Conservation (phyloP, 2,329 filamentous ascomycete species). For the Beauveria bassiana region DNA sequence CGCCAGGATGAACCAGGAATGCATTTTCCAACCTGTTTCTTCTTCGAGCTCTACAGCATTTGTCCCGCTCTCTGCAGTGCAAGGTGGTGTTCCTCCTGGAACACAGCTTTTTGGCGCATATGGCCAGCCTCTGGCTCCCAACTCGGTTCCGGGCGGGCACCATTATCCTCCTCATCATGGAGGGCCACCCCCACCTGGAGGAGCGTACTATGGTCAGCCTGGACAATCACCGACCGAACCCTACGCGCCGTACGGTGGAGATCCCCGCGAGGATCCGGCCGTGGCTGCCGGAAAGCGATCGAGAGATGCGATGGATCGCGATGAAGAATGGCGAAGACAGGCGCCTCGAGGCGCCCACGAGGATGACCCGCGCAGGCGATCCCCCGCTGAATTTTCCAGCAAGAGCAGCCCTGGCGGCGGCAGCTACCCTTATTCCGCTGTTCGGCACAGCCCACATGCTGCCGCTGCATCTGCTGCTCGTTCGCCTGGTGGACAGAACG, state of each 20-base stretch:
- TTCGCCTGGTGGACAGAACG: conserved; percentile 24
- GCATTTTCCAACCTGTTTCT: conserved; percentile 53
- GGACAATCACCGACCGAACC: conserved; percentile 38
- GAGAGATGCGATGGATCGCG: conserved; percentile 31
- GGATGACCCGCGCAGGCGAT: conserved; percentile 42
- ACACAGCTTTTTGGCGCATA: conserved; percentile 51
- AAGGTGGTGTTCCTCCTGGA: conserved; percentile 49
- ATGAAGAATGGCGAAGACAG: conserved; percentile 36
- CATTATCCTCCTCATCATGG: conserved; percentile 15
- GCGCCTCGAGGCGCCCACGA: conserved; percentile 37
- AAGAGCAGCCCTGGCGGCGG: conserved; percentile 39
- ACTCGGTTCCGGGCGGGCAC: conserved; percentile 15
- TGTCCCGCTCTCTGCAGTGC: conserved; percentile 49
- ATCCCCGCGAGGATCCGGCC: conserved; percentile 26
- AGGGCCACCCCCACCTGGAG: conserved; percentile 27
- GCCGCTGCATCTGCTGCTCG: conserved; percentile 16
- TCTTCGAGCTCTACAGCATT: conserved; percentile 49
- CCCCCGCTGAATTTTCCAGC: conserved; percentile 41
- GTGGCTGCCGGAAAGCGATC: conserved; percentile 27
- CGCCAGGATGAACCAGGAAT: conserved; percentile 54
- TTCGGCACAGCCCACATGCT: conserved; percentile 28
- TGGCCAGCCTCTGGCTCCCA: conserved; percentile 42
- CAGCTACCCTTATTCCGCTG: conserved; percentile 31
- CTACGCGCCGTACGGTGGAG: conserved; percentile 32
- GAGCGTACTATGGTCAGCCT: conserved; percentile 31